Conservation (phyloP, 2,329 filamentous ascomycete genomes). For the Delphinella strobiligena region DNA sequence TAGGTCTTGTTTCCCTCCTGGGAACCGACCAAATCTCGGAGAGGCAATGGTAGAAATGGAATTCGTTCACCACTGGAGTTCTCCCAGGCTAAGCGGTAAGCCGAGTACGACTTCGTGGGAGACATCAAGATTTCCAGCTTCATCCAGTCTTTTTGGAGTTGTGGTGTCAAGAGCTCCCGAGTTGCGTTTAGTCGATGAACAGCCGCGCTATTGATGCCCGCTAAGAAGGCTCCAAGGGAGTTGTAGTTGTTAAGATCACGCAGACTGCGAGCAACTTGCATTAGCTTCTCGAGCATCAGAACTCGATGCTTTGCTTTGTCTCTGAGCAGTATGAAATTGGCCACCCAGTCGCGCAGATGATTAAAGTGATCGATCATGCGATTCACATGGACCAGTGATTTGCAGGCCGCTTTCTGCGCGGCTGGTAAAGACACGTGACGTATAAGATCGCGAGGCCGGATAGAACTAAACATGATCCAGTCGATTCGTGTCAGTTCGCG, state of each 20-base stretch:
- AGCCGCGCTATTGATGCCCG: slow-evolving; percentile 78
- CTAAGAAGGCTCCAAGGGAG: slow-evolving; percentile 82
- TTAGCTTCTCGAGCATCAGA: slow-evolving; percentile 87
- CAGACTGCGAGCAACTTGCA: slow-evolving; percentile 73
- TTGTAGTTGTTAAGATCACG: slow-evolving; percentile 96
- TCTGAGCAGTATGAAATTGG: slow-evolving; percentile 55
- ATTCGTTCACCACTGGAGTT: slow-evolving; percentile 85
- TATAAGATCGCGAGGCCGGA: slow-evolving; percentile 83
- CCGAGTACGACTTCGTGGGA: slow-evolving; percentile 81
- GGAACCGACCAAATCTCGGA: slow-evolving; percentile 79
- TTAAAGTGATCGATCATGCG: slow-evolving; percentile 81
- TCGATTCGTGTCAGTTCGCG: slow-evolving; percentile 90
- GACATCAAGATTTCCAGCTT: slow-evolving; percentile 86
- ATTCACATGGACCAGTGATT: slow-evolving; percentile 74
- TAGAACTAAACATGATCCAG: slow-evolving; percentile 96
- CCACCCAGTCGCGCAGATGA: slow-evolving; percentile 44
- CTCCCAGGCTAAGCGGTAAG: slow-evolving; percentile 95
- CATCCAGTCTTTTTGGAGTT: slow-evolving; percentile 72
- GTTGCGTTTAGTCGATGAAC: slow-evolving; percentile 77
- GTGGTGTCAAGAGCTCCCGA: slow-evolving; percentile 57
- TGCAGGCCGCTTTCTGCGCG: slow-evolving; percentile 43
- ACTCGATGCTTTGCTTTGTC: slow-evolving; percentile 95
- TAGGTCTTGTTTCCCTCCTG: slow-evolving; percentile 90
- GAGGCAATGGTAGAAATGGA: slow-evolving; percentile 82
- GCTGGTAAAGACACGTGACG: slow-evolving; percentile 65